Evolutionary conservation across 2,329 filamentous ascomycete species (phyloP).

Genomic region (Cryphonectria japonica): DNA sequence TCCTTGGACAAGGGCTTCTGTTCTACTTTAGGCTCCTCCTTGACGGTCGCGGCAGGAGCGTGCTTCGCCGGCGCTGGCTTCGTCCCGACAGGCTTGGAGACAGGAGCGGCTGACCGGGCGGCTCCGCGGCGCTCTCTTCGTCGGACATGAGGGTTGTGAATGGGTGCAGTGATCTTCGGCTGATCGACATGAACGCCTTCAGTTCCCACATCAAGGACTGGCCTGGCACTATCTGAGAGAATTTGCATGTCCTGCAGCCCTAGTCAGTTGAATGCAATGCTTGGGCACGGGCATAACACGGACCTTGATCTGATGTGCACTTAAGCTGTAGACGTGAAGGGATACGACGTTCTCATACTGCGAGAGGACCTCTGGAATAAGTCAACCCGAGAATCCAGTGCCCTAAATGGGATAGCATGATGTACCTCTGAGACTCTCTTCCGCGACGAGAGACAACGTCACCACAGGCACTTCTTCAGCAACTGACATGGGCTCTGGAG

Average conservation of each 20-base stretch:
- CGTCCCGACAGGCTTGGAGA: slow-evolving; percentile 38
- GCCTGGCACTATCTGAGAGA: slow-evolving; percentile 70
- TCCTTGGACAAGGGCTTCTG: slow-evolving; percentile 43
- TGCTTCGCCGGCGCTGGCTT: slow-evolving; percentile 37
- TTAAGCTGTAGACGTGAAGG: slow-evolving; percentile 87
- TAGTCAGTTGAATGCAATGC: slow-evolving; percentile 13
- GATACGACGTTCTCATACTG: slow-evolving; percentile 75
- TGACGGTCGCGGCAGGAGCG: slow-evolving; percentile 34
- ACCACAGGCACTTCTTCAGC: slow-evolving; percentile 57
- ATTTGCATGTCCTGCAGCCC: slow-evolving; percentile 61
- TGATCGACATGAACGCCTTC: slow-evolving; percentile 63
- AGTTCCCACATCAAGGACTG: slow-evolving; percentile 59
- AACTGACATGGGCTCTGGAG: slow-evolving; percentile 55
- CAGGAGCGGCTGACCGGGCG: slow-evolving; percentile 36
- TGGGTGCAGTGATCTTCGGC: slow-evolving; percentile 70
- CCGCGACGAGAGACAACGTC: slow-evolving; percentile 68
- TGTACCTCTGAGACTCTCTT: slow-evolving; percentile 72
- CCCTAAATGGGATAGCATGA: neutral
- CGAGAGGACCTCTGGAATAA: slow-evolving; percentile 62
- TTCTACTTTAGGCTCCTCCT: slow-evolving; percentile 42
- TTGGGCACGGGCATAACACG: slow-evolving; percentile 5
- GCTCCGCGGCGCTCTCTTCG: slow-evolving; percentile 50
- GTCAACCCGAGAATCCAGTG: slow-evolving; percentile 23
- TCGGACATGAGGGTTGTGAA: slow-evolving; percentile 71
- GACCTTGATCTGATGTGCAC: slow-evolving; percentile 70